phyloP scores from a whole-genome alignment of 2,329 filamentous ascomycete genomes.

The Didymella pomorum region DNA sequence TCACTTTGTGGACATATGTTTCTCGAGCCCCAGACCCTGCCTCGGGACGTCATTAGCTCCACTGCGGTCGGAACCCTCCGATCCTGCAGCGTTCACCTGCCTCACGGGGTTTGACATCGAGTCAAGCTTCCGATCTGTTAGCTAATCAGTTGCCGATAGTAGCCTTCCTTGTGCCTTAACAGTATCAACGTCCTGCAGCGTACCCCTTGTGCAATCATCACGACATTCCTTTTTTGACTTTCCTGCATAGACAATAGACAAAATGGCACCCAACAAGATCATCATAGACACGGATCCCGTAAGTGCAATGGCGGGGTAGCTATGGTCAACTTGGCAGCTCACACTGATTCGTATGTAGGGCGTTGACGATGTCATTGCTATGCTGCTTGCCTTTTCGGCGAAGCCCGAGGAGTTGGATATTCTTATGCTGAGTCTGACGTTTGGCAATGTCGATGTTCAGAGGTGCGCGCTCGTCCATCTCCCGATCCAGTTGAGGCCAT shows the following conservation, averaged over 20 bases:
- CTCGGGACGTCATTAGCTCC: conserved; percentile 22
- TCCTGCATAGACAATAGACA: conserved; percentile 15
- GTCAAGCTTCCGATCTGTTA: conserved; percentile 27
- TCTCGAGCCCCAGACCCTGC: conserved; percentile 1
- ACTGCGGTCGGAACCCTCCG: conserved; percentile 14
- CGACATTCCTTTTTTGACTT: conserved; percentile 10
- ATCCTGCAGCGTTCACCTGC: conserved; percentile 28
- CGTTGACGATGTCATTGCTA: conserved; percentile 88
- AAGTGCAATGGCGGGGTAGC: conserved; percentile 38
- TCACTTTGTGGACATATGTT: conserved; percentile 18
- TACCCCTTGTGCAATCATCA: conserved; percentile 13
- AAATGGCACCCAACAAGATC: conserved; percentile 65
- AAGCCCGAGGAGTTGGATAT: conserved; percentile 86
- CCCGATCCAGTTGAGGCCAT: neutral
- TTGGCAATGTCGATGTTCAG: conserved; percentile 89
- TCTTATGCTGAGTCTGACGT: conserved; percentile 85
- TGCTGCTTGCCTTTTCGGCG: conserved; percentile 85
- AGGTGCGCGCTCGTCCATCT: conserved; percentile 57
- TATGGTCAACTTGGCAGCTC: neutral
- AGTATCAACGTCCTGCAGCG: conserved; percentile 10
- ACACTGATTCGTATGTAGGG: conserved; percentile 58
- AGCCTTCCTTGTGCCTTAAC: conserved; percentile 13
- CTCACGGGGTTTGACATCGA: conserved; percentile 24
- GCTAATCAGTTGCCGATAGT: conserved; percentile 33
- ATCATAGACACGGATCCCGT: conserved; percentile 98